phyloP scores from a whole-genome alignment of 768 basidiomycete genomes.

The Mycena capillaripes region DNA sequence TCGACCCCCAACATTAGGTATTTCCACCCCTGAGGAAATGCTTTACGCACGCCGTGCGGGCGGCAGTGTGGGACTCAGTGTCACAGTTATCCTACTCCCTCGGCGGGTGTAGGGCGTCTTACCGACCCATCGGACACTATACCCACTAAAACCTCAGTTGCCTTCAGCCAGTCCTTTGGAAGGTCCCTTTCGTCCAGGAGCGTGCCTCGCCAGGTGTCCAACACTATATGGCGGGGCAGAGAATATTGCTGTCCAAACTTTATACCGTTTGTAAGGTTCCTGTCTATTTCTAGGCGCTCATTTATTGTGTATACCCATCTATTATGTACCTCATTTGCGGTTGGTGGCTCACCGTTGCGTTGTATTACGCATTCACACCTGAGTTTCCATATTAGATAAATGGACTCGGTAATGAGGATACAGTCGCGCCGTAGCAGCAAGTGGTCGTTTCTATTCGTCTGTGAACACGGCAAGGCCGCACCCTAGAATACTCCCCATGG shows the following conservation, averaged over 20 bases:
- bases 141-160: slow-evolving; percentile 7
- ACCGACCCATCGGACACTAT: background rate
- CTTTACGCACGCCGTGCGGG: too few relatives aligned
- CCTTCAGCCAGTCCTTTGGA: background rate
- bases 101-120: background rate
- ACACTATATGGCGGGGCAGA: background rate
- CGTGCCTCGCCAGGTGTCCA: background rate
- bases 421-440: background rate
- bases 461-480: background rate
- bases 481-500: background rate
- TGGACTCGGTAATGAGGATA: background rate
- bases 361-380: background rate
- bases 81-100: too few relatives aligned
- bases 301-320: background rate
- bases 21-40: background rate
- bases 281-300: background rate
- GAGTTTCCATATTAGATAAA: background rate
- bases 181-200: background rate
- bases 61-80: too few relatives aligned
- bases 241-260: background rate
- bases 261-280: background rate
- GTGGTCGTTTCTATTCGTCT: background rate
- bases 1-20: too few relatives aligned
- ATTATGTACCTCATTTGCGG: background rate
- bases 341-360: background rate